These are phyloP conservation scores for Endotrypanum monterogeii DNA, from an alignment of 208 protist genomes.

Conservation along the genomic window DNA sequence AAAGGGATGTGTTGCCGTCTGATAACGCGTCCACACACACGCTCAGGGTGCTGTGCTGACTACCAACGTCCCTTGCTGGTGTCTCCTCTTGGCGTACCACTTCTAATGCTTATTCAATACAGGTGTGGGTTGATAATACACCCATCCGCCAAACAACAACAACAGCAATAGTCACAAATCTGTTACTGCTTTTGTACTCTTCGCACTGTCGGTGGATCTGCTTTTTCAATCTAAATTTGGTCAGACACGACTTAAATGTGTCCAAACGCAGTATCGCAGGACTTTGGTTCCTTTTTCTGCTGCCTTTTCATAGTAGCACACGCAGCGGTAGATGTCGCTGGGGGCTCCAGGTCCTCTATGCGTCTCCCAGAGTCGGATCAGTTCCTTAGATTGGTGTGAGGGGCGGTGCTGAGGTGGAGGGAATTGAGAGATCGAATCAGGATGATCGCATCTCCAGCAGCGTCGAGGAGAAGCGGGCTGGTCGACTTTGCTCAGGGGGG, in stretches of 20 bases:
- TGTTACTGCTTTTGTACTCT: not conserved
- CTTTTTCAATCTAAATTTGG: not conserved
- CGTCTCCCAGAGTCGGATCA: conserved; percentile 13
- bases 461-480: conserved; percentile 2
- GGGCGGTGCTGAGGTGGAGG: conserved; percentile 4
- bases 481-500: conserved; percentile 29
- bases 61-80: not conserved
- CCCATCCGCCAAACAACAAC: not conserved
- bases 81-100: not conserved
- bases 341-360: conserved; percentile 4
- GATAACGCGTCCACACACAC: not conserved
- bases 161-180: too few relatives aligned
- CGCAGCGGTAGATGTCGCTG: conserved; percentile 10
- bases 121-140: not conserved
- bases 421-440: conserved; percentile 4
- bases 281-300: not conserved
- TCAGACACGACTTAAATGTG: not conserved
- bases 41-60: not conserved
- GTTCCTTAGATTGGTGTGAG: conserved; percentile 17
- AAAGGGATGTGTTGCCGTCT: not conserved
- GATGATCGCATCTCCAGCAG: conserved; percentile 17
- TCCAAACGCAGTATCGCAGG: not conserved
- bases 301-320: not conserved
- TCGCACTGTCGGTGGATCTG: not conserved
- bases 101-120: not conserved